A percentile compares a stretch with the other conserved stretches of the same genome.
Conservation (phyloP, 1,284 basidiomycete species). For the Afroboletus lepidellus region DNA sequence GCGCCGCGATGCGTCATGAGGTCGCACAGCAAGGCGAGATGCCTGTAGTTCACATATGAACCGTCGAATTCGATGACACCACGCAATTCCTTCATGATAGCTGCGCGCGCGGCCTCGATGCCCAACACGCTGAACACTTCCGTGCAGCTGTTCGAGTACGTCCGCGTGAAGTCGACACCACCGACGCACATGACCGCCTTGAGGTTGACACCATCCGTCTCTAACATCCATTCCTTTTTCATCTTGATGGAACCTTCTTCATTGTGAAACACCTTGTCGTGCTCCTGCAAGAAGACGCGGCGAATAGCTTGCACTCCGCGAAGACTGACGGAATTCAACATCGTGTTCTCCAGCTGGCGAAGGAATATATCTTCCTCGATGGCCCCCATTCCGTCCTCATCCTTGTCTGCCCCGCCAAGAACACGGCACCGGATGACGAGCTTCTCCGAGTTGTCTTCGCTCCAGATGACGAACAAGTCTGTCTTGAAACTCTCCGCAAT, state of each 20-base stretch:
- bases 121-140: conserved; percentile 97
- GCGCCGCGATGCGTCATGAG: conserved; percentile 97
- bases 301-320: conserved; percentile 92
- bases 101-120: conserved; percentile 94
- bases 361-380: conserved; percentile 97
- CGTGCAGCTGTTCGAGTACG: conserved; percentile 96
- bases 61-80: conserved; percentile 98
- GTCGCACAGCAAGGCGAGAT: conserved; percentile 93
- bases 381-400: conserved; percentile 73
- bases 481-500: conserved; percentile 96
- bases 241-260: conserved; percentile 64
- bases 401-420: conserved; percentile 86
- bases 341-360: conserved; percentile 92
- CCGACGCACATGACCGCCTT: conserved; percentile 94
- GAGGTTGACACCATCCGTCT: conserved; percentile 96
- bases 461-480: conserved; percentile 98
- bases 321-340: conserved; percentile 94
- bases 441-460: conserved; percentile 98
- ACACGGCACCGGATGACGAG: conserved; percentile 97
- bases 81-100: conserved; percentile 90
- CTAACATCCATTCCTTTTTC: conserved; percentile 92
- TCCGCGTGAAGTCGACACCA: conserved; percentile 89
- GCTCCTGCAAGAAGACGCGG: conserved; percentile 90
- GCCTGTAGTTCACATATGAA: conserved; percentile 99
- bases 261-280: conserved; percentile 76